Conservation (phyloP, 176 grass and related monocot species). For the Cenchrus purpureus region DNA sequence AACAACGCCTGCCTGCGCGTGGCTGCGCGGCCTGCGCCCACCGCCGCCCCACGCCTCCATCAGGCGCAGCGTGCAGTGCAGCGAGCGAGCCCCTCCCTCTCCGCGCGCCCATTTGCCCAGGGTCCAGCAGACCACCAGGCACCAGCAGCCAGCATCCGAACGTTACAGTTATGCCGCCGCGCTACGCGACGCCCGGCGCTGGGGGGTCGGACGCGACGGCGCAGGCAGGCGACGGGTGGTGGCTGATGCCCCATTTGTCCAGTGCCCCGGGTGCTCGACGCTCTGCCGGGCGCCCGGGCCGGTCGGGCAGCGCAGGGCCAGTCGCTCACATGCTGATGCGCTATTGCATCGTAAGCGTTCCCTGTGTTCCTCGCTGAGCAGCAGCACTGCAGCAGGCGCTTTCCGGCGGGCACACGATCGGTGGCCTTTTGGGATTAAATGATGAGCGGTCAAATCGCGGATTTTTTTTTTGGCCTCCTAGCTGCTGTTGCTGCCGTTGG, state of each 20-base stretch:
- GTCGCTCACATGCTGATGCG: conserved; percentile 30
- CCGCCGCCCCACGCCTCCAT: not conserved
- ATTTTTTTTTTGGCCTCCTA: not conserved
- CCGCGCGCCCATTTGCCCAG: not conserved
- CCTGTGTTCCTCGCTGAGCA: conserved; percentile 10
- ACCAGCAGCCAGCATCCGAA: not conserved
- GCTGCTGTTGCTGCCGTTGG: not conserved
- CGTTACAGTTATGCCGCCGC: not conserved
- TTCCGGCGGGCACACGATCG: conserved; percentile 6
- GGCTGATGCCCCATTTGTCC: not conserved
- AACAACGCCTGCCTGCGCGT: too few relatives aligned
- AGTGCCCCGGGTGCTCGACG: not conserved
- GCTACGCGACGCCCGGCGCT: conserved; percentile 21
- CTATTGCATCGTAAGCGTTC: not conserved
- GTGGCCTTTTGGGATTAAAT: conserved; percentile 46
- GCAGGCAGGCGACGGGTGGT: not conserved
- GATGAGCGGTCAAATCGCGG: conserved; percentile 24
- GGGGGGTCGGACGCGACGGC: conserved; percentile 5
- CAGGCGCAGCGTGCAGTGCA: not conserved
- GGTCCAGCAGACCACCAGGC: too few relatives aligned
- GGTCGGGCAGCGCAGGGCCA: not conserved
- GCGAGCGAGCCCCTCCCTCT: too few relatives aligned
- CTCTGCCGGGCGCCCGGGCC: not conserved
- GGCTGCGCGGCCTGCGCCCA: not conserved
- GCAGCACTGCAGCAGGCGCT: not conserved